phyloP scores from a whole-genome alignment of 495 filamentous ascomycete genomes.

The Penicillium taxi region DNA sequence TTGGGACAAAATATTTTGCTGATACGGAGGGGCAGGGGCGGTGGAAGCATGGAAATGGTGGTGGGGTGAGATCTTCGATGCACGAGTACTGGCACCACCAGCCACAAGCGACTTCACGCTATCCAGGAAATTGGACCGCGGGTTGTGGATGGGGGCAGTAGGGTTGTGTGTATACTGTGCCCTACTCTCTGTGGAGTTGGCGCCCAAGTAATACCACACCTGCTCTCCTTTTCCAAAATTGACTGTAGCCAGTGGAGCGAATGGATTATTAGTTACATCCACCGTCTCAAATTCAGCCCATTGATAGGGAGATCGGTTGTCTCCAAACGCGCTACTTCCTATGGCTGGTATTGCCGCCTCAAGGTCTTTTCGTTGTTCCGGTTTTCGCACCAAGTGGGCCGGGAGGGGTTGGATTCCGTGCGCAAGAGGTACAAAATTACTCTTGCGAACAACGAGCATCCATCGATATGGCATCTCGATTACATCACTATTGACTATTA shows the following conservation, averaged over 20 bases:
- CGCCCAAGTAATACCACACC: slow-evolving; percentile 85
- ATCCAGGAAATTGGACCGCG: slow-evolving; percentile 52
- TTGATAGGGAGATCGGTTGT: slow-evolving; percentile 48
- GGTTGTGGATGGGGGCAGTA: slow-evolving; percentile 48
- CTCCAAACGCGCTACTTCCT: slow-evolving; percentile 51
- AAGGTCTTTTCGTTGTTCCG: slow-evolving; percentile 37
- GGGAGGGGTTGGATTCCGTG: slow-evolving; percentile 54
- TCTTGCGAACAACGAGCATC: slow-evolving; percentile 47
- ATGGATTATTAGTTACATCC: slow-evolving; percentile 33
- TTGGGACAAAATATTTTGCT: slow-evolving; percentile 28
- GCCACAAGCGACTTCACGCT: slow-evolving; percentile 42
- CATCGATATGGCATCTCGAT: slow-evolving; percentile 50
- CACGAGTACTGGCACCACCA: slow-evolving; percentile 17
- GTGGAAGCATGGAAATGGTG: slow-evolving; percentile 28
- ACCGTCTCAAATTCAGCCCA: slow-evolving; percentile 79
- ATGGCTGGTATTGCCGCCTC: slow-evolving; percentile 46
- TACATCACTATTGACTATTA: slow-evolving; percentile 34
- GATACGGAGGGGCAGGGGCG: slow-evolving; percentile 25
- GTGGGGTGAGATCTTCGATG: slow-evolving; percentile 33
- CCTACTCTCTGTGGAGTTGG: slow-evolving; percentile 82
- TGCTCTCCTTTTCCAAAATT: slow-evolving; percentile 61
- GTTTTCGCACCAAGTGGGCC: slow-evolving; percentile 46
- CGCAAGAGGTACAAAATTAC: slow-evolving; percentile 42
- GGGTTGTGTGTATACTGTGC: slow-evolving; percentile 86
- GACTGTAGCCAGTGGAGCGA: slow-evolving; percentile 49